Evolutionary conservation across 176 grass and related monocot species (phyloP).

Genomic region (Cenchrus americanus): DNA sequence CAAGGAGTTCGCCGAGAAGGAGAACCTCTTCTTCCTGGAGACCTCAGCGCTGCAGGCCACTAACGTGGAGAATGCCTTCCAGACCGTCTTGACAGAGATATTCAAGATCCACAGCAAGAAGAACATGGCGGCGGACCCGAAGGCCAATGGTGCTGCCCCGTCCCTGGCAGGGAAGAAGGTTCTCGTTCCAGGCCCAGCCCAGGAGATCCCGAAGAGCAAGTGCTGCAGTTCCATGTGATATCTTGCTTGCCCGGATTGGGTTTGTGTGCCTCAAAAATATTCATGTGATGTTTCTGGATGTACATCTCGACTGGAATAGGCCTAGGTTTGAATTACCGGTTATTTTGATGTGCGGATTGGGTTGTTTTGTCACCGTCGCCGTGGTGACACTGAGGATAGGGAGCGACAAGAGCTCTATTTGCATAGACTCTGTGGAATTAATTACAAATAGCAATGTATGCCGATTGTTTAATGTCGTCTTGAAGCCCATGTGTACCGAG

Average conservation of each 20-base stretch:
- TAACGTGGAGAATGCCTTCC: slow-evolving; percentile 53
- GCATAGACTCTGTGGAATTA: slow-evolving; percentile 29
- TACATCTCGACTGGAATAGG: slow-evolving; percentile 46
- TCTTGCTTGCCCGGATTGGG: not conserved
- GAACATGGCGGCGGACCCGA: slow-evolving; percentile 44
- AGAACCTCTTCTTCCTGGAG: slow-evolving; percentile 64
- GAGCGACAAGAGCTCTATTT: not conserved
- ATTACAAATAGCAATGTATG: slow-evolving; percentile 29
- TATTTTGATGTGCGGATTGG: slow-evolving; percentile 24
- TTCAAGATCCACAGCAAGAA: slow-evolving; percentile 67
- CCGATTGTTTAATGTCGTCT: slow-evolving; percentile 31
- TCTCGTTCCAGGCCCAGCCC: slow-evolving; percentile 53
- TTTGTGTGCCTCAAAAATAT: slow-evolving; percentile 25
- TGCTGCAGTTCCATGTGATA: slow-evolving; percentile 53
- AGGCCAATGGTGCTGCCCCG: slow-evolving; percentile 32
- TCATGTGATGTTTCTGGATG: slow-evolving; percentile 40
- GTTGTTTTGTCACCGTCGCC: slow-evolving; percentile 9
- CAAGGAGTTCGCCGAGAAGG: slow-evolving; percentile 60
- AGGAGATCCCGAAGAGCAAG: slow-evolving; percentile 63
- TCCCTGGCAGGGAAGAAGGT: slow-evolving; percentile 52
- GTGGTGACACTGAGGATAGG: slow-evolving; percentile 23
- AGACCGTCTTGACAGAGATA: slow-evolving; percentile 58
- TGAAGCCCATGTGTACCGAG: not conserved
- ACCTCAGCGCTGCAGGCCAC: slow-evolving; percentile 54
- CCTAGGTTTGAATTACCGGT: slow-evolving; percentile 39